These are phyloP conservation scores for Zygosaccharomyces kombuchaensis DNA, from an alignment of 805 yeast species.

Conservation along the genomic window DNA sequence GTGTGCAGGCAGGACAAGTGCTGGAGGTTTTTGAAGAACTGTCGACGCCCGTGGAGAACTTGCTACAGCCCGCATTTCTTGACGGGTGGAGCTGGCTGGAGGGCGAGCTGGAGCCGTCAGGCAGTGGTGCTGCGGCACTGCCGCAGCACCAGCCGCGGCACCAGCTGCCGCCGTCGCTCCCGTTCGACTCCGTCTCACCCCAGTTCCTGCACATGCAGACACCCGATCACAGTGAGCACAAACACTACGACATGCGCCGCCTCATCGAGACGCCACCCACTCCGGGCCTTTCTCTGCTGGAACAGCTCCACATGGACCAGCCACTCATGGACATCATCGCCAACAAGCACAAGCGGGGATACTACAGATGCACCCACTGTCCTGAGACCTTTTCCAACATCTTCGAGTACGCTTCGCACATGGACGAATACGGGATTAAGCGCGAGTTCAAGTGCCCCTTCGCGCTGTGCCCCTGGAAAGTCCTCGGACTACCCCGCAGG, in stretches of 20 bases:
- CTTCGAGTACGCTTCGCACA: constrained; percentile 39
- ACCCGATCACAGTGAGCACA: constrained; percentile 1
- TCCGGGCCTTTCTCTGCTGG: constrained; percentile 14
- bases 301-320: constrained; percentile 31
- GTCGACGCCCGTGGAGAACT: constrained; percentile 1
- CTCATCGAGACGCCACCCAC: constrained; percentile 11
- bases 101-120: background rate
- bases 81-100: constrained; percentile 1
- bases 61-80: background rate
- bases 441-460: constrained; percentile 46
- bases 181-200: constrained; percentile 1
- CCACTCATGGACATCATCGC: constrained; percentile 28
- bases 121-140: background rate
- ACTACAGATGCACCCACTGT: constrained; percentile 48
- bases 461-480: constrained; percentile 45
- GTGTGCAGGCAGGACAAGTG: background rate
- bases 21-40: constrained; percentile 1
- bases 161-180: background rate
- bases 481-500: constrained; percentile 45
- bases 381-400: constrained; percentile 38
- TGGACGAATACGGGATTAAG: constrained; percentile 39
- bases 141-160: constrained; percentile 1
- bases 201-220: constrained; percentile 2
- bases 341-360: constrained; percentile 39
- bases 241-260: background rate